Conservation (phyloP, 768 basidiomycete genomes). For the Auricularia heimuer region DNA sequence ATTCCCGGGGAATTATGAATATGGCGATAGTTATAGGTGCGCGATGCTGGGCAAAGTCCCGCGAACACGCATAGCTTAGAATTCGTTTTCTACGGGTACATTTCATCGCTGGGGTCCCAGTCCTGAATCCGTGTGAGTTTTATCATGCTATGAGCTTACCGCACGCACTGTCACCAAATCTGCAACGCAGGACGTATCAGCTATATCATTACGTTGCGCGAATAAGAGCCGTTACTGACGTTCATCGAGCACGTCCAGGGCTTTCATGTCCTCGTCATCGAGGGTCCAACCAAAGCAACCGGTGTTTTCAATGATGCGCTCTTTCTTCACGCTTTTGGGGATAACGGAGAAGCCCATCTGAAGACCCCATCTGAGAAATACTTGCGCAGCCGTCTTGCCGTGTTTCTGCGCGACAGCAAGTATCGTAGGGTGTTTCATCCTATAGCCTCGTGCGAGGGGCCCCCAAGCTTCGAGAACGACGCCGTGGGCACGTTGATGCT, state of each 20-base stretch:
- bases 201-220: neutral
- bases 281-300: constrained; percentile 36
- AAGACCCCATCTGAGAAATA: constrained; percentile 66
- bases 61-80: too few relatives aligned
- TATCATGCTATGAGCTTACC: neutral
- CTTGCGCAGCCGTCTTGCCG: constrained; percentile 43
- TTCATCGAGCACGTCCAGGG: constrained; percentile 18
- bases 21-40: too few relatives aligned
- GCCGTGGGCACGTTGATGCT: constrained; percentile 52
- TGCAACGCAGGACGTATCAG: neutral
- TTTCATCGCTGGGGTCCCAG: neutral
- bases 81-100: neutral
- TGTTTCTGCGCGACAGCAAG: constrained; percentile 41
- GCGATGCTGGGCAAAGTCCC: too few relatives aligned
- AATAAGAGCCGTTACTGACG: constrained; percentile 11
- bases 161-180: neutral
- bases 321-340: constrained; percentile 33
- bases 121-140: neutral
- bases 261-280: constrained; percentile 29
- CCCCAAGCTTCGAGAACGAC: constrained; percentile 57
- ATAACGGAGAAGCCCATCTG: constrained; percentile 45
- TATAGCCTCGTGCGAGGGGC: constrained; percentile 55
- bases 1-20: too few relatives aligned
- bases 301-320: constrained; percentile 31
- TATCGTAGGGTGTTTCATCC: constrained; percentile 51